Base-by-base conservation (phyloP, 208 protist genomes). In the Zelonia costaricensis region DNA sequence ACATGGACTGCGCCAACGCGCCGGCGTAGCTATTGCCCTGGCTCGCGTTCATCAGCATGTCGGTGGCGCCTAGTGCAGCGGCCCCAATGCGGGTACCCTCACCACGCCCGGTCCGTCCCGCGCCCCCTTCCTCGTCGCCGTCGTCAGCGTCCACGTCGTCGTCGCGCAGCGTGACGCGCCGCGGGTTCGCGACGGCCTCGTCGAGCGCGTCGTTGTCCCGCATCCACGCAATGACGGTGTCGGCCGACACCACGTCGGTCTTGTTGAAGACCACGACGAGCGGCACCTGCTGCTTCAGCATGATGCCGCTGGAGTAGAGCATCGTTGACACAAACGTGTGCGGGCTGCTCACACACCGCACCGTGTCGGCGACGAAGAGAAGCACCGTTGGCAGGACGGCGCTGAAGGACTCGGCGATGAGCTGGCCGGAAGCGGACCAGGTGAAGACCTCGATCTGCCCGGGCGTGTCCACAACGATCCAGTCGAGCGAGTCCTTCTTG, bases 371-470 rank as follows among this genome's bases (percentile, higher is more conserved):
- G 9, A 99, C 93, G 59, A 99, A 99, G 2, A 99, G 44, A 4
- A 99, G 62, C 5, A 97, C 77, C 1, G 98, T 99, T 20, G 98
- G 97, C 38, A 98, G 97, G 0, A 86, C 84, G 1, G 94, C 80
- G 7, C 89, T 86, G n/a, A 99, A 73, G 0, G 96, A 64, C 40
- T 99, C 97, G 0, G 97, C 91, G 51, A 99, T 99, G 39, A 99
- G 96, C 31, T 98, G 77, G 25, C 98, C 98, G 2, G 92, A 98
- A 1, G 98, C 98, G 6, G 93, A 98, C 98, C 98, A 99, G 16
- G 98, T 99, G 73, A 98, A 99, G 16, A 99, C 94, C 73, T 99
- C 98, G 51, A 99, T 99, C 81, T 99, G 98, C 0, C 98, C 99
- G 6, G 99, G 98, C 16, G 98, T 99, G 75, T 99, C 99, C n/a